These are phyloP conservation scores for Tylopilus sp. DNA, from an alignment of 768 basidiomycete species.

Conservation along the genomic window DNA sequence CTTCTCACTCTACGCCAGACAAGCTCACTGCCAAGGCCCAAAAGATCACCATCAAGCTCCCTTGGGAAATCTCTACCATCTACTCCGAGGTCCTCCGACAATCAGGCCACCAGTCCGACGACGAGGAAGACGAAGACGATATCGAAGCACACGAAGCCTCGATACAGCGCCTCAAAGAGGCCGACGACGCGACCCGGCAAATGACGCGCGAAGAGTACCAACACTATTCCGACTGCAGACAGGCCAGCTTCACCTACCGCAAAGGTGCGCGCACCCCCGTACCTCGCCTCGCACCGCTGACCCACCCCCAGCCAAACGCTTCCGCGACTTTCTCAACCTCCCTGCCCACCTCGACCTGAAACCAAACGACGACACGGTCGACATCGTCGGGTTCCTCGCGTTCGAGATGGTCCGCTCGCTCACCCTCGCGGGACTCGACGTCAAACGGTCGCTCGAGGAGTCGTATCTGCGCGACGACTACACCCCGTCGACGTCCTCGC, in stretches of 20 bases:
- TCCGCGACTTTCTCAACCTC: slow-evolving; percentile 90
- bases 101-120: slow-evolving; percentile 80
- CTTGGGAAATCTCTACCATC: slow-evolving; percentile 92
- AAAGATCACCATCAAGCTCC: slow-evolving; percentile 91
- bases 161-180: slow-evolving; percentile 89
- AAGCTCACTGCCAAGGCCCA: slow-evolving; percentile 80
- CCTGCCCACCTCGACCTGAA: slow-evolving; percentile 83
- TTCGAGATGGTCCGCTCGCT: slow-evolving; percentile 97
- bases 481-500: slow-evolving; percentile 41
- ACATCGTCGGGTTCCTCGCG: slow-evolving; percentile 94
- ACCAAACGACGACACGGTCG: slow-evolving; percentile 90
- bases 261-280: slow-evolving; percentile 60
- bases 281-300: neutral
- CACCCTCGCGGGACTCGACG: slow-evolving; percentile 81
- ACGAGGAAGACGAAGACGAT: slow-evolving; percentile 95
- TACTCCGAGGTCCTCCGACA: slow-evolving; percentile 83
- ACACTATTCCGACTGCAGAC: slow-evolving; percentile 94
- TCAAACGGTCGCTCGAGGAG: slow-evolving; percentile 78
- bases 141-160: slow-evolving; percentile 94
- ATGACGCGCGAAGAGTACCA: slow-evolving; percentile 98
- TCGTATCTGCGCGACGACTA: slow-evolving; percentile 65
- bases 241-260: slow-evolving; percentile 94
- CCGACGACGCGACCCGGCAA: slow-evolving; percentile 89
- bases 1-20: no score
- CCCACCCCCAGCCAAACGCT: slow-evolving; percentile 70